Evolutionary conservation across 495 filamentous ascomycete species (phyloP).

Genomic region (Neurospora cerealis): DNA sequence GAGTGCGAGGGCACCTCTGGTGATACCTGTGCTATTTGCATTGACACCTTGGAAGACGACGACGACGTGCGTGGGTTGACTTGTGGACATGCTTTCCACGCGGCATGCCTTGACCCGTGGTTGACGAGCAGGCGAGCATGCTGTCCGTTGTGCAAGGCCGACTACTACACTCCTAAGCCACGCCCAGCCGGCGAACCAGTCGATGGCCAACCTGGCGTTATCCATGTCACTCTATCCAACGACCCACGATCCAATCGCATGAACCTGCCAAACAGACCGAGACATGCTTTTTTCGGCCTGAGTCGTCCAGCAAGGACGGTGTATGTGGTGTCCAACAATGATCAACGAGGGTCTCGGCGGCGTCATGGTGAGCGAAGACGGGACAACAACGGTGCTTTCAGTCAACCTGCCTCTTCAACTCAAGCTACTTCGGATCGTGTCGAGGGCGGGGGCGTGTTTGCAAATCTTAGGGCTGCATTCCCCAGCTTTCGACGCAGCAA

Average conservation of each 20-base stretch:
- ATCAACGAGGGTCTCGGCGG: neutral
- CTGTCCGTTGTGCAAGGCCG: conserved; percentile 93
- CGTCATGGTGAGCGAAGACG: neutral
- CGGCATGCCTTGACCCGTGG: conserved; percentile 91
- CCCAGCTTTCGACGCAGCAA: conserved; percentile 4
- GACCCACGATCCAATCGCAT: conserved; percentile 26
- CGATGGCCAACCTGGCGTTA: conserved; percentile 14
- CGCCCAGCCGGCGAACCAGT: conserved; percentile 35
- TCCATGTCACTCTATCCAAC: conserved; percentile 13
- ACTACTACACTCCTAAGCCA: conserved; percentile 89
- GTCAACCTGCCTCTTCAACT: neutral
- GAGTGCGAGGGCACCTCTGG: conserved; percentile 81
- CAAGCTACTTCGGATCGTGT: neutral
- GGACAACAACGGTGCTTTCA: neutral
- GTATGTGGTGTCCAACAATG: neutral
- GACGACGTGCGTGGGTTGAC: conserved; percentile 91
- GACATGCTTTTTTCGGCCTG: conserved; percentile 17
- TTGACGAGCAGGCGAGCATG: conserved; percentile 85
- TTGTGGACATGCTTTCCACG: conserved; percentile 95
- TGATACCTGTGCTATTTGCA: conserved; percentile 93
- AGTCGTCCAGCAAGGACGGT: conserved; percentile 9
- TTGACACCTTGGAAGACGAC: conserved; percentile 86
- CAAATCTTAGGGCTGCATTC: conserved; percentile 9
- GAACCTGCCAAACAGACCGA: conserved; percentile 27
- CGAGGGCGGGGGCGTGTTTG: conserved; percentile 4